A percentile compares a stretch with the other conserved stretches of the same genome.
These are phyloP conservation scores for Beauveria pseudobassiana DNA, from an alignment of 2,329 filamentous ascomycete genomes.

Conservation along the genomic window DNA sequence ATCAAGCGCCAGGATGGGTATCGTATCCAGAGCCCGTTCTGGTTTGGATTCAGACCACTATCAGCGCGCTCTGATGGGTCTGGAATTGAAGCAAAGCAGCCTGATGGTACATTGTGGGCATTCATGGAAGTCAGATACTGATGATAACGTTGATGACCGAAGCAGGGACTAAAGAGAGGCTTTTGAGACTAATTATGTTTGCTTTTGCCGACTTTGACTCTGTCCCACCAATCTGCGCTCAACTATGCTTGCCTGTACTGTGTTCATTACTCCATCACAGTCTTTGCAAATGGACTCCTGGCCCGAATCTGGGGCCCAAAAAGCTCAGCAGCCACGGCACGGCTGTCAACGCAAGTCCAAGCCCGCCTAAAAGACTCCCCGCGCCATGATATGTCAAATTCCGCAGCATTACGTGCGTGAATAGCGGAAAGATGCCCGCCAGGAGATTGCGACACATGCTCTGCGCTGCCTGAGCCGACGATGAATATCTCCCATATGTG, in stretches of 20 bases:
- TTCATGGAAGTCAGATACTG: not conserved
- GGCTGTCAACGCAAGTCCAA: slow-evolving; percentile 59
- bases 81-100: slow-evolving; percentile 56
- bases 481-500: slow-evolving; percentile 77
- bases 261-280: not conserved
- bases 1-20: not conserved
- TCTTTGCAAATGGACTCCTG: not conserved
- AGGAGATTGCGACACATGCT: slow-evolving; percentile 79
- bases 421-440: slow-evolving; percentile 71
- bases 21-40: not conserved
- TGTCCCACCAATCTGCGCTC: not conserved
- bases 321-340: slow-evolving; percentile 82
- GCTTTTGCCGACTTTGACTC: not conserved
- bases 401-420: slow-evolving; percentile 65
- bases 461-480: slow-evolving; percentile 79
- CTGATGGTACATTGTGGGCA: not conserved
- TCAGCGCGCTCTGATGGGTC: slow-evolving; percentile 46
- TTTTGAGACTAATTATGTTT: not conserved
- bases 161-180: not conserved
- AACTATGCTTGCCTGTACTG: no score
- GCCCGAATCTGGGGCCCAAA: slow-evolving; percentile 66
- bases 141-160: slow-evolving; percentile 21
- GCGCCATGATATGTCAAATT: slow-evolving; percentile 64
- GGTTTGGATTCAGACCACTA: not conserved
- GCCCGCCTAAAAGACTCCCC: slow-evolving; percentile 66